A percentile compares a stretch with the other conserved stretches of the same genome.
Conservation (phyloP, 1,139 yeast species). For the Suhomyces atakaporum region DNA sequence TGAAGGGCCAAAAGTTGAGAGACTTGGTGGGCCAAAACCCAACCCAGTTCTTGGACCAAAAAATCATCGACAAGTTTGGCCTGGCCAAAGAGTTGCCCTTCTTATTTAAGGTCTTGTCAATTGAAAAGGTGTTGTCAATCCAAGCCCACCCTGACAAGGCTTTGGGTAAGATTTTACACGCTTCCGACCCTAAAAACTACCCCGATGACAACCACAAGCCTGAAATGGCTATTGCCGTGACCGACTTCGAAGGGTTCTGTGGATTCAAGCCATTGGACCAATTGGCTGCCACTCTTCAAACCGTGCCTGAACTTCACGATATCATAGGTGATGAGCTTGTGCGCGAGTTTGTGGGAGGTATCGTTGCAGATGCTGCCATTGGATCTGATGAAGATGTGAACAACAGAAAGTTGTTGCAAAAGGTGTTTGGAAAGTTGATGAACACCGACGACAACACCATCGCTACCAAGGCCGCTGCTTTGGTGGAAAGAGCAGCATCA, state of each 20-base stretch:
- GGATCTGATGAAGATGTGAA: slow-evolving; percentile 49
- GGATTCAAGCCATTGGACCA: slow-evolving; percentile 92
- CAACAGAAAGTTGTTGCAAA: slow-evolving; percentile 68
- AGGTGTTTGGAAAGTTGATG: slow-evolving; percentile 82
- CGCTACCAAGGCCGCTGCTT: slow-evolving; percentile 52
- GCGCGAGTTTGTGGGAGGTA: slow-evolving; percentile 51
- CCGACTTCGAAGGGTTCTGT: slow-evolving; percentile 95
- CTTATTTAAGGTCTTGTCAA: slow-evolving; percentile 88
- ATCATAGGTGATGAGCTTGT: slow-evolving; percentile 67
- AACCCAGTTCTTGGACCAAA: slow-evolving; percentile 54
- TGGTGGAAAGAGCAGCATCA: slow-evolving; percentile 62
- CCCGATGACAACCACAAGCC: slow-evolving; percentile 99
- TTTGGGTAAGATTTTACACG: slow-evolving; percentile 74
- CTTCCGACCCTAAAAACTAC: slow-evolving; percentile 85
- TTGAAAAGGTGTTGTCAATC: slow-evolving; percentile 87
- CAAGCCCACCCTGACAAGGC: slow-evolving; percentile 98
- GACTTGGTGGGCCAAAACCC: slow-evolving; percentile 66
- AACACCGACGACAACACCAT: slow-evolving; percentile 63
- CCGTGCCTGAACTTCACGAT: slow-evolving; percentile 72
- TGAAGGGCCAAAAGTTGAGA: slow-evolving; percentile 56
- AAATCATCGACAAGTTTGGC: slow-evolving; percentile 67
- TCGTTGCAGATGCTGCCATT: slow-evolving; percentile 45
- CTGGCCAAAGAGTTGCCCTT: slow-evolving; percentile 78
- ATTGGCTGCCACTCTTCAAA: slow-evolving; percentile 63
- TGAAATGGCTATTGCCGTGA: slow-evolving; percentile 97